phyloP scores from a whole-genome alignment of 257 asterid species.

The Lycium ferocissimum region DNA sequence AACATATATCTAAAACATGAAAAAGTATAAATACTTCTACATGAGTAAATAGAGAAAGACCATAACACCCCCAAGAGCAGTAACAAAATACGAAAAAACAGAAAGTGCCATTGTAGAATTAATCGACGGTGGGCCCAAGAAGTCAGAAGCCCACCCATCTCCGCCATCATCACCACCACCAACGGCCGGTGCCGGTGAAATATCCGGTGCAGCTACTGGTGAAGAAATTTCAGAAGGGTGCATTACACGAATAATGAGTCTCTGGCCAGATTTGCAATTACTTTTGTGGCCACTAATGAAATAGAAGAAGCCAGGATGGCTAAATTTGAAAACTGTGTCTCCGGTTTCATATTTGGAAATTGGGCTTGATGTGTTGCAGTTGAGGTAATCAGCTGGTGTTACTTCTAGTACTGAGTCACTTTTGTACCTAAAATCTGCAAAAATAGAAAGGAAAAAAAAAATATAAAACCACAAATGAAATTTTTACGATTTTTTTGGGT shows the following conservation, averaged over 20 bases:
- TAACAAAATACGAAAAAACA: conserved; percentile 41
- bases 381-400: conserved; percentile 50
- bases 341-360: conserved; percentile 59
- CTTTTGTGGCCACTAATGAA: conserved; percentile 74
- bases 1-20: neutral
- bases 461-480: no score
- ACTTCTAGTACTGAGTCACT: conserved; percentile 73
- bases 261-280: conserved; percentile 69
- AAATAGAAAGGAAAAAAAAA: neutral
- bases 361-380: conserved; percentile 62
- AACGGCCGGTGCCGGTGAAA: conserved; percentile 19
- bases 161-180: conserved; percentile 29
- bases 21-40: conserved; percentile 31
- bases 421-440: conserved; percentile 65
- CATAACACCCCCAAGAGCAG: conserved; percentile 40
- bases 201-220: conserved; percentile 48
- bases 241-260: conserved; percentile 67
- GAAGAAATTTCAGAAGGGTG: conserved; percentile 52
- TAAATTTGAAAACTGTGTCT: conserved; percentile 52
- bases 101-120: conserved; percentile 41
- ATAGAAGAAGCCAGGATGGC: conserved; percentile 59
- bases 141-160: conserved; percentile 32
- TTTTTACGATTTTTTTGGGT: no score
- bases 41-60: conserved; percentile 40
- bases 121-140: conserved; percentile 36